A percentile compares a stretch with the other conserved stretches of the same genome.
phyloP scores from a whole-genome alignment of 1,284 basidiomycete species.

The Leccinum pachyderme region DNA sequence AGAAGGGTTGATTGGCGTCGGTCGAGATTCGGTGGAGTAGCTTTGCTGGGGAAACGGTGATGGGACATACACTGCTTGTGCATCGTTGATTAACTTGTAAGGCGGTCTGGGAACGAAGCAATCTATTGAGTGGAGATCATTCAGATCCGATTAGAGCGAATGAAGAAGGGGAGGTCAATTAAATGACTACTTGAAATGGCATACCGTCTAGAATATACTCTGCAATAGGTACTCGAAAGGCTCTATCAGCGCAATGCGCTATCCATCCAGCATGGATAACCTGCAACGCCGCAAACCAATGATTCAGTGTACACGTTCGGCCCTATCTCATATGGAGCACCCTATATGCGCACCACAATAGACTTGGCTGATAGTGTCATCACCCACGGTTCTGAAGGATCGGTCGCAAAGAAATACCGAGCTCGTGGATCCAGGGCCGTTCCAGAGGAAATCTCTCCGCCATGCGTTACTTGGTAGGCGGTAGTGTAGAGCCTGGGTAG shows the following conservation, averaged over 20 bases:
- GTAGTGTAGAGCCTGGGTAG: neutral
- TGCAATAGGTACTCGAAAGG: constrained; percentile 43
- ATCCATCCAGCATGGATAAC: constrained; percentile 49
- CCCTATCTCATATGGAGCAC: neutral
- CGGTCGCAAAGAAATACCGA: constrained; percentile 31
- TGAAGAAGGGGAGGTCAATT: neutral
- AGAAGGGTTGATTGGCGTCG: constrained; percentile 2
- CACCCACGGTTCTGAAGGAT: constrained; percentile 29
- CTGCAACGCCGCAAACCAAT: constrained; percentile 19
- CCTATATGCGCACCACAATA: constrained; percentile 25
- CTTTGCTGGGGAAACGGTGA: constrained; percentile 4
- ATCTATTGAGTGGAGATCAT: constrained; percentile 11
- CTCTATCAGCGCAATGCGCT: constrained; percentile 38
- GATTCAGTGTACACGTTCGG: constrained; percentile 10
- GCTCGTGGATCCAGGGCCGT: constrained; percentile 11
- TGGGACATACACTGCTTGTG: neutral
- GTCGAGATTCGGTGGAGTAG: neutral
- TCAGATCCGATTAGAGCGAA: neutral
- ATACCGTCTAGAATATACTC: constrained; percentile 49
- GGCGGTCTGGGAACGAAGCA: constrained; percentile 19
- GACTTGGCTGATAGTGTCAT: constrained; percentile 27
- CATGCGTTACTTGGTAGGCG: constrained; percentile 20
- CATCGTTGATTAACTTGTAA: constrained; percentile 15
- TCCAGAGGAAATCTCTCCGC: constrained; percentile 21
- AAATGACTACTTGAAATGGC: constrained; percentile 8